phyloP scores from a whole-genome alignment of 257 asterid genomes.

The Solanum piurae region DNA sequence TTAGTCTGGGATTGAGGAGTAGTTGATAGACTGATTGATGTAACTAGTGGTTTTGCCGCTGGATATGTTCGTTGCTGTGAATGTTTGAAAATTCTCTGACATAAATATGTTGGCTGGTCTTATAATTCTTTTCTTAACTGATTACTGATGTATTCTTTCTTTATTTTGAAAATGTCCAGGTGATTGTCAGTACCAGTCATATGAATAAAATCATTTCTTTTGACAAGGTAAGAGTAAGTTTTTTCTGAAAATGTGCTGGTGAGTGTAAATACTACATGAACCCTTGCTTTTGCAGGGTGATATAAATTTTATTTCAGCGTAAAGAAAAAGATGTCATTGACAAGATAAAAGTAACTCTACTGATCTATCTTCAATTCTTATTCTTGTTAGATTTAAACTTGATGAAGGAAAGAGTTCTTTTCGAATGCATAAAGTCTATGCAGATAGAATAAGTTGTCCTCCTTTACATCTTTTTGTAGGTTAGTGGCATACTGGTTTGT shows the following conservation, averaged over 20 bases:
- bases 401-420: background rate
- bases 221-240: slow-evolving; percentile 60
- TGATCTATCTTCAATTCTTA: background rate
- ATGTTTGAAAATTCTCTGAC: background rate
- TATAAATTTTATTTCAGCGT: background rate
- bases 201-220: slow-evolving; percentile 75
- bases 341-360: slow-evolving; percentile 37
- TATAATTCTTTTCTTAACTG: background rate
- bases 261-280: slow-evolving; percentile 72
- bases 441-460: background rate
- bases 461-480: slow-evolving; percentile 31
- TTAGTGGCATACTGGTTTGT: slow-evolving; percentile 84
- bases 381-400: background rate
- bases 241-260: slow-evolving; percentile 36
- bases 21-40: background rate
- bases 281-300: background rate
- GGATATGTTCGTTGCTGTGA: background rate
- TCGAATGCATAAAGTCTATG: background rate
- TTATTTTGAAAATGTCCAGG: slow-evolving; percentile 36
- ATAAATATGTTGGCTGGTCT: background rate
- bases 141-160: background rate
- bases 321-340: slow-evolving; percentile 34
- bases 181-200: slow-evolving; percentile 62
- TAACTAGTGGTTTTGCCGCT: background rate
- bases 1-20: background rate